Evolutionary conservation across 1,284 basidiomycete species (phyloP), one percentile per base, ranked within the genome.

Genomic region (Trametes polyzona): DNA sequence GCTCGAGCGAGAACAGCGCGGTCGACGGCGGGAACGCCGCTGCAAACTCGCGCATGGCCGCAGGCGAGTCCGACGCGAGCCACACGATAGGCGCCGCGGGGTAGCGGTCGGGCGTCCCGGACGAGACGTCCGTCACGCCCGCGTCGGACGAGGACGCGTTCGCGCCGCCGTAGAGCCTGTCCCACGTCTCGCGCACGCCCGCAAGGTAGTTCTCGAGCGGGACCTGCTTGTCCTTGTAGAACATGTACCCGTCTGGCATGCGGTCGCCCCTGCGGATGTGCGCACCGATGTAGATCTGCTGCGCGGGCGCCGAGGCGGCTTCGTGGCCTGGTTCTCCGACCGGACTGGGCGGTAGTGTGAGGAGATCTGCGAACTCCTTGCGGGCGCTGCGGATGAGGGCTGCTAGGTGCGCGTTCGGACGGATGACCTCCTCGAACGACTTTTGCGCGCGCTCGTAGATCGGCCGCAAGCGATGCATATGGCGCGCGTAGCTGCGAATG

Each of bases 261-360:
- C 78, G 75, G 70, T 88, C 86, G 16, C 86, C 86, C 32, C 79
- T 77, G 35, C 86, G 81, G 57, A 88, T 77, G 67, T 90, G 86
- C 8, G 83, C 74, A 14, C 78, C 75, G 39, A 85, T 67, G 67
- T 87, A 88, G 5, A 67, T 67, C 21, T 65, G 64, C 50, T 63
- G 61, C 51, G 62, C 59, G 44, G 54, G 64, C 47, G 53, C 55
- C 7, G 39, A 23, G 21, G 30, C 39, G 32, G 30, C 17, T 24
- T 19, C 29, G 29, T 26, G 17, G 30, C 30, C 37, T 10, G 42
- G 33, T 23, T 43, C 47, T 27, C 43, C 48, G 23, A 55, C 55
- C 11, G 59, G 46, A 14, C 17, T 14, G 2, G 39, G 19, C 30
- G 44, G 57, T 23, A 69, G 33, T 4, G 73, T 69, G 23, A 75